Evolutionary conservation across 352 stramenopile species (phyloP), one percentile per base, ranked within the genome.

Genomic region (Phytophthora cryptogea): DNA sequence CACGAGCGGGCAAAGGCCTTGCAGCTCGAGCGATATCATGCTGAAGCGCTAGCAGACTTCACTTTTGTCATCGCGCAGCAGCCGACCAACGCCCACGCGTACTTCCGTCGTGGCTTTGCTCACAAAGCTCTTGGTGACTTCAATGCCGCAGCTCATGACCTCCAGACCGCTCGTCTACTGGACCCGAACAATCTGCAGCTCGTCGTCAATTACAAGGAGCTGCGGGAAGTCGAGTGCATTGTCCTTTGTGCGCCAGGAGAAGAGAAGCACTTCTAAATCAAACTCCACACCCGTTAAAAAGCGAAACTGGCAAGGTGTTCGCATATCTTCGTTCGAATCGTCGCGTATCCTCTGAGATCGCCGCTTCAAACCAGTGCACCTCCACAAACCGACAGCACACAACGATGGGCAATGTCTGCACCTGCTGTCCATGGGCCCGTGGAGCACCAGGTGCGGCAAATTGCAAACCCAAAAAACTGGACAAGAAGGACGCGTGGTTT

Each of bases 1-100:
- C 84, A 94, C 55, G 83, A 95, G 49, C 79, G 81, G 2, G 86
- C 80, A 10, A 94, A 95, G 59, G 79, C 79, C 11, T 71, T 91
- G 32, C 86, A 94, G 52, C 57, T 93, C n/a, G 80, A 92, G 44
- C 63, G 58, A 30, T 85, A 86, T 55, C 80, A 83, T 43, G 68
- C 85, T 4, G 83, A 91, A 63, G 80, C 80, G 7, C 66, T 92
- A 23, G 72, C 77, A 11, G 85, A 95, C 56, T 95, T 96, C 48
- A 81, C 61, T 16, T 72, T 76, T 8, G 86, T 96, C 9, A 70
- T 94, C 17, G 39, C 53, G 13, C 69, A 83, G 49, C 90, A 92
- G 42, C 84, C 88, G 27, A 80, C 77, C 54, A 96, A 95, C 42
- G 86, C 86, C 0, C 81, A 94, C 44, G 86, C 88, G 7, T 85